Evolutionary conservation across 2,329 filamentous ascomycete species (phyloP), one percentile per base, ranked within the genome.

Genomic region (Alternaria incomplexa): DNA sequence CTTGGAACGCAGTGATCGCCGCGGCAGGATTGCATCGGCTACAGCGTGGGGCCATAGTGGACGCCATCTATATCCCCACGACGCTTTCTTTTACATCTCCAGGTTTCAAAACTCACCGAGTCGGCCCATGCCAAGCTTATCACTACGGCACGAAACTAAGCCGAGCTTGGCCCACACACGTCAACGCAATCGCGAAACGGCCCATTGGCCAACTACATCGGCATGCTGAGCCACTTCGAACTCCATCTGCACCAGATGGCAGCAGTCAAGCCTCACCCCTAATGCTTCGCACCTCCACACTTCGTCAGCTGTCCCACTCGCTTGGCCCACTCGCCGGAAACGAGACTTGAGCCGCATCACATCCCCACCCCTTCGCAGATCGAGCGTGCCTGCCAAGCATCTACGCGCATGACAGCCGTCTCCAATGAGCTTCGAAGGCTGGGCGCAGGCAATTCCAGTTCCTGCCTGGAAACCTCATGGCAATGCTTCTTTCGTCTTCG

Each of bases 261-360:
- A 66, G 56, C 55, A 63, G 59, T 64, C 47, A 63, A 63, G 72
- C 70, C 68, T 69, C 62, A 70, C 66, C 71, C 22, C 52, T 46
- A 62, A 65, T 58, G 62, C 69, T 65, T 66, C 51, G 48, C 60
- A 43, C 26, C 61, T 69, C 63, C 63, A 63, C 58, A 61, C 56
- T 64, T 63, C 61, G 64, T 62, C 58, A 56, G 48, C 56, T 30
- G 67, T 64, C 66, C 74, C 71, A 36, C 47, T 13, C 47, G 47
- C 26, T 51, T 44, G 66, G 62, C 66, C 74, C 72, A 73, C 69
- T 53, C 43, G 12, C 54, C 58, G 62, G 58, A 71, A 70, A 69
- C 71, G 67, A 68, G 66, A 71, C 66, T 73, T 69, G 67, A 77
- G 75, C 77, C 73, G 70, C 76, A 77, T 72, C 72, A 70, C 48